phyloP scores from a whole-genome alignment of 768 basidiomycete genomes.

The Ramaria rubella region DNA sequence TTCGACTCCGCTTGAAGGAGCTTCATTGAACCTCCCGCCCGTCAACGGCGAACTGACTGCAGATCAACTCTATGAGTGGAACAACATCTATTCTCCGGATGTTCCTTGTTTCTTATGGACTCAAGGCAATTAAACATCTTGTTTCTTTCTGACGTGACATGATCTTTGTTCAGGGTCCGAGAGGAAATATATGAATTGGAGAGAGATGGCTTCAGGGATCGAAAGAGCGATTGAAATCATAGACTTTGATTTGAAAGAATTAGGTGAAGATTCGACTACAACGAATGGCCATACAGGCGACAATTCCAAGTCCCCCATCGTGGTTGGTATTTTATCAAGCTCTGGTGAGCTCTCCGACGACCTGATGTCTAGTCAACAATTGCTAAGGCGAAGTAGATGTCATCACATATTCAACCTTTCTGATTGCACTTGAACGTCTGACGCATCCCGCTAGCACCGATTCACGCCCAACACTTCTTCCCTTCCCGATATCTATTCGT shows the following conservation, averaged over 20 bases:
- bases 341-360: not conserved
- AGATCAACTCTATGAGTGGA: conserved; percentile 7
- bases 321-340: not conserved
- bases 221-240: not conserved
- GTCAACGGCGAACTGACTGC: not conserved
- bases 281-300: not conserved
- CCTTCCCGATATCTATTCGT: conserved; percentile 30
- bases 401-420: conserved; percentile 11
- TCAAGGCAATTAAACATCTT: not conserved
- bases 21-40: too few species aligned
- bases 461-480: not conserved
- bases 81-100: not conserved
- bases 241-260: not conserved
- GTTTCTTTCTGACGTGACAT: not conserved
- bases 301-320: too few species aligned
- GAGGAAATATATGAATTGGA: not conserved
- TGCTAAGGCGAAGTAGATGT: conserved; percentile 25
- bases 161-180: not conserved
- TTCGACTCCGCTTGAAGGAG: too few species aligned
- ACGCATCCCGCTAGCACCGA: conserved; percentile 10
- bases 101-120: not conserved
- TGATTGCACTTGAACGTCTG: conserved; percentile 12
- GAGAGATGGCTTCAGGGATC: not conserved
- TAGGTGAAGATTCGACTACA: not conserved
- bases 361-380: not conserved